Percentiles rank a stretch among this genome's conserved stretches.
These are phyloP conservation scores for Arxiozyma bovina DNA, from an alignment of 1,139 yeast genomes.

Conservation along the genomic window DNA sequence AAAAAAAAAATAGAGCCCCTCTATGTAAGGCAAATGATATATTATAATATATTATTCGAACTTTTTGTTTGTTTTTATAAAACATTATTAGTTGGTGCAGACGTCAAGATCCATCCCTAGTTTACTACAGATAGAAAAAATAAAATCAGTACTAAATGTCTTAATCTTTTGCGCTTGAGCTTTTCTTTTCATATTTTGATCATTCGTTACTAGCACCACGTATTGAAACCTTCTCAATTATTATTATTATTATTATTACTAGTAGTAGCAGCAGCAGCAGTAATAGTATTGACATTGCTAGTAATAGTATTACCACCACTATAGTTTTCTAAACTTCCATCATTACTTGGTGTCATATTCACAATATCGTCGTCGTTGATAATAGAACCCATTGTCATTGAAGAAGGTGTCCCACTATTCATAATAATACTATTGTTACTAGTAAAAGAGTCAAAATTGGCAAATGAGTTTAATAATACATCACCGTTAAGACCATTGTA, in stretches of 20 bases:
- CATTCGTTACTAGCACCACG: slow-evolving; percentile 62
- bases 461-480: background rate
- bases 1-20: no score
- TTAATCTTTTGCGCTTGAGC: slow-evolving; percentile 52
- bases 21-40: background rate
- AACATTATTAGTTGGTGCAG: slow-evolving; percentile 22
- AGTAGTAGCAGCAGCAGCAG: background rate
- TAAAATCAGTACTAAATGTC: slow-evolving; percentile 29
- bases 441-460: background rate
- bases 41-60: background rate
- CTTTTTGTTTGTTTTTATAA: no score
- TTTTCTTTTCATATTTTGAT: slow-evolving; percentile 59
- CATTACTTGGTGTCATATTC: background rate
- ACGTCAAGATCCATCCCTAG: slow-evolving; percentile 20
- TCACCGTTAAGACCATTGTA: slow-evolving; percentile 29
- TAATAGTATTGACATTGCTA: background rate
- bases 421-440: background rate
- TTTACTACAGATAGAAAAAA: slow-evolving; percentile 28
- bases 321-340: background rate
- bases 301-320: background rate
- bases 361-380: background rate
- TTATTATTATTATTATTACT: background rate
- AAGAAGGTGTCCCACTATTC: background rate
- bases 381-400: background rate
- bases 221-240: slow-evolving; percentile 37